phyloP scores from a whole-genome alignment of 768 basidiomycete species.

The Xerocomus spinulosus region DNA sequence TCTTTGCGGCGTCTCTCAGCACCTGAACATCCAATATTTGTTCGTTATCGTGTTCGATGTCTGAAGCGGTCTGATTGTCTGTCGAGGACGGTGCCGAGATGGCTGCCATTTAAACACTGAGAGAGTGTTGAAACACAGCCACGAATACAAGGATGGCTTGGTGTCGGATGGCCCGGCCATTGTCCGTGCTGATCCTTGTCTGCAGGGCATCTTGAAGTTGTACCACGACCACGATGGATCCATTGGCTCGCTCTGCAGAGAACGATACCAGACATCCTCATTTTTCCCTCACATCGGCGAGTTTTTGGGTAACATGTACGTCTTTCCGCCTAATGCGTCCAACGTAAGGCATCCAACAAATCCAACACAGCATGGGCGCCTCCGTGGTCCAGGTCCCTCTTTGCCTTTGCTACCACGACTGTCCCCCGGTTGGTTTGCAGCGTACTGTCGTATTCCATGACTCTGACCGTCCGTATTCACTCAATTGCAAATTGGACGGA shows the following conservation, averaged over 20 bases:
- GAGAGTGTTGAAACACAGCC: constrained; percentile 25
- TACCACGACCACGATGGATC: constrained; percentile 25
- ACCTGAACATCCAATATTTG: constrained; percentile 52
- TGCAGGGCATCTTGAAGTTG: neutral
- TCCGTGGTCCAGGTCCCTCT: constrained; percentile 68
- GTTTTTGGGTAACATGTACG: constrained; percentile 81
- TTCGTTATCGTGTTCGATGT: constrained; percentile 34
- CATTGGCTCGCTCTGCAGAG: constrained; percentile 12
- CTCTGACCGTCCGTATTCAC: constrained; percentile 60
- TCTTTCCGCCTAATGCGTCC: constrained; percentile 17
- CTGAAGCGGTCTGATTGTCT: constrained; percentile 34
- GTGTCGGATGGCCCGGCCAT: too few species aligned
- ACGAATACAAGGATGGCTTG: constrained; percentile 20
- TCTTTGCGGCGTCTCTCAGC: constrained; percentile 74
- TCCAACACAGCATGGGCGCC: constrained; percentile 65
- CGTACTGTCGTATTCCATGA: constrained; percentile 83
- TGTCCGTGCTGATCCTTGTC: neutral
- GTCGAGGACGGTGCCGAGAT: constrained; percentile 27
- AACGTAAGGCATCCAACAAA: constrained; percentile 3
- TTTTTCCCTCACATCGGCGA: constrained; percentile 71
- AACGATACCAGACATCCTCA: constrained; percentile 58
- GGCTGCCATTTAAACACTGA: constrained; percentile 24
- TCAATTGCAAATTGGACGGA: neutral
- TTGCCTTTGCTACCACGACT: constrained; percentile 79
- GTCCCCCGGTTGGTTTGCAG: constrained; percentile 75